Evolutionary conservation across 495 filamentous ascomycete species (phyloP).

Genomic region (Hypoxylon perforatum): DNA sequence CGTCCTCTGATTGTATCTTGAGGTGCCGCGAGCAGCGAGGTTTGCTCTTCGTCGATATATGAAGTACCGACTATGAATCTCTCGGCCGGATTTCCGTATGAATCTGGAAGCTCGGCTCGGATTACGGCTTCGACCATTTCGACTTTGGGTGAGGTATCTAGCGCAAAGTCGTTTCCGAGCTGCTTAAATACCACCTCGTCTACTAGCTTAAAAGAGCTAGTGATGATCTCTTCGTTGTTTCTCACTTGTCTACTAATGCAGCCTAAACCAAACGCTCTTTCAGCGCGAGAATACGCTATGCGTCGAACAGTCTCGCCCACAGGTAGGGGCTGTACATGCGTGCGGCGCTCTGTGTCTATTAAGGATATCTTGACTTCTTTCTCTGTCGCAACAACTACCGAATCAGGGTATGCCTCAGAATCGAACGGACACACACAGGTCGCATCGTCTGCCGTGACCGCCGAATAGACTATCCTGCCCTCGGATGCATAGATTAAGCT

Average conservation of each 20-base stretch:
- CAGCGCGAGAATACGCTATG: slow-evolving; percentile 82
- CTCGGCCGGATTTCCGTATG: slow-evolving; percentile 72
- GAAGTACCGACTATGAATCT: slow-evolving; percentile 90
- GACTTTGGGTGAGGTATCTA: slow-evolving; percentile 65
- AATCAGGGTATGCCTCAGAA: slow-evolving; percentile 78
- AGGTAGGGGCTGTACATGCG: slow-evolving; percentile 81
- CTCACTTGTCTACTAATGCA: slow-evolving; percentile 73
- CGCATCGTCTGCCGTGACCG: slow-evolving; percentile 91
- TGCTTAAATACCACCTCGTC: slow-evolving; percentile 63
- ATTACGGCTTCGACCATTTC: slow-evolving; percentile 90
- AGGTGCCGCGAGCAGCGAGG: slow-evolving; percentile 22
- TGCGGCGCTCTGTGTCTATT: slow-evolving; percentile 85
- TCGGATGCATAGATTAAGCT: slow-evolving; percentile 92
- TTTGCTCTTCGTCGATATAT: slow-evolving; percentile 70
- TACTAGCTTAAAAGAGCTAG: slow-evolving; percentile 61
- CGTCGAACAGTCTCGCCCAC: slow-evolving; percentile 87
- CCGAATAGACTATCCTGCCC: slow-evolving; percentile 89
- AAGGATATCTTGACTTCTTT: slow-evolving; percentile 80
- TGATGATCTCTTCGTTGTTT: slow-evolving; percentile 60
- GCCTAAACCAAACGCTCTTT: slow-evolving; percentile 87
- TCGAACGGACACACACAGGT: slow-evolving; percentile 85
- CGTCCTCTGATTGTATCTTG: slow-evolving; percentile 70
- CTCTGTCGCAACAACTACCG: slow-evolving; percentile 82
- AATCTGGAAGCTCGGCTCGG: slow-evolving; percentile 75
- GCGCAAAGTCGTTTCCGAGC: slow-evolving; percentile 53